Evolutionary conservation across 2,329 filamentous ascomycete species (phyloP).

Genomic region (Furcasterigmium furcatum): DNA sequence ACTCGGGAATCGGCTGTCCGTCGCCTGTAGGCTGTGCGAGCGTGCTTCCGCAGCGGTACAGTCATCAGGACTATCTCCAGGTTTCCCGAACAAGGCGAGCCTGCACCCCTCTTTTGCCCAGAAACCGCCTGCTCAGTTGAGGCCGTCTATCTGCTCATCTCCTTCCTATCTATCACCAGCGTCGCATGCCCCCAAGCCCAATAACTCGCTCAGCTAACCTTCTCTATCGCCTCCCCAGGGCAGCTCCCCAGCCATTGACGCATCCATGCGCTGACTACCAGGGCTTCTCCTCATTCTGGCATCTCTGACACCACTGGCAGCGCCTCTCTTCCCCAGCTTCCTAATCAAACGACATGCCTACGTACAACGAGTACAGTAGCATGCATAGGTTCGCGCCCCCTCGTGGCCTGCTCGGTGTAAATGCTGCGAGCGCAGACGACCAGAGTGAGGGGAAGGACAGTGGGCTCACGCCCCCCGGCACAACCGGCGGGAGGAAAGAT

Average conservation of each 20-base stretch:
- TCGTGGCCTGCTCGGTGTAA: conserved; percentile 3
- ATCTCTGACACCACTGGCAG: not conserved
- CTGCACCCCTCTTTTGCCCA: too few relatives aligned
- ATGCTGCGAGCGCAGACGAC: not conserved
- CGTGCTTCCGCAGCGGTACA: too few relatives aligned
- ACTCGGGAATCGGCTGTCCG: not conserved
- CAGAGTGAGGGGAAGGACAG: not conserved
- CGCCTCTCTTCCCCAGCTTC: conserved; percentile 3
- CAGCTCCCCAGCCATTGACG: not conserved
- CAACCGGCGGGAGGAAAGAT: not conserved
- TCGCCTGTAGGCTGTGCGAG: not conserved
- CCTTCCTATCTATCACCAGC: conserved; percentile 1
- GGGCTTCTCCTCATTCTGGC: not conserved
- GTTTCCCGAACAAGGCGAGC: too few relatives aligned
- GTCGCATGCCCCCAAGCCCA: not conserved
- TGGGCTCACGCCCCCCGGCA: not conserved
- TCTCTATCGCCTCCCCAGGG: too few relatives aligned
- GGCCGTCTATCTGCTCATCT: not conserved
- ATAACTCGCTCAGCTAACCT: not conserved
- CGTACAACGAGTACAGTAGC: too few relatives aligned
- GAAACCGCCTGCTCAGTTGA: not conserved
- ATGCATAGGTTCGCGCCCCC: not conserved
- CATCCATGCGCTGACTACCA: not conserved
- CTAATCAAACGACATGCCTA: not conserved
- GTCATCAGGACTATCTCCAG: too few relatives aligned